phyloP scores from a whole-genome alignment of 176 grass and related monocot genomes.

The Musa itinerans region DNA sequence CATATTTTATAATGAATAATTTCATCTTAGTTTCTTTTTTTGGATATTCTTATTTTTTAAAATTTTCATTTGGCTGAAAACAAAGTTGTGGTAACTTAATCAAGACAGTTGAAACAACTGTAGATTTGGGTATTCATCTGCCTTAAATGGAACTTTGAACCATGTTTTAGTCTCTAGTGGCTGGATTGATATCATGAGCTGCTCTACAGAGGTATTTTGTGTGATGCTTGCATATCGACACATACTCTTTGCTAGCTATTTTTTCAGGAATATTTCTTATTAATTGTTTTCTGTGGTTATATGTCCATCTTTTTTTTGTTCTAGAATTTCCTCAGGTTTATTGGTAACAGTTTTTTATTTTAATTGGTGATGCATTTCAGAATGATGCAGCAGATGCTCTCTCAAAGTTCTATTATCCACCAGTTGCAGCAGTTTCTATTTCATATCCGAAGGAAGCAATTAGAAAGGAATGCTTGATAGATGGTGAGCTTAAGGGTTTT shows the following conservation, averaged over 20 bases:
- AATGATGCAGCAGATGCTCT: conserved; percentile 68
- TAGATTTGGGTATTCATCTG: neutral
- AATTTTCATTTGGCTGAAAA: neutral
- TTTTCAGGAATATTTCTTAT: neutral
- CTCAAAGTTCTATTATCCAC: conserved; percentile 86
- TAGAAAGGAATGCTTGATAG: conserved; percentile 72
- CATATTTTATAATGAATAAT: neutral
- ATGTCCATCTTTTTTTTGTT: neutral
- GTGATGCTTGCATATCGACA: neutral
- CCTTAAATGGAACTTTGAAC: neutral
- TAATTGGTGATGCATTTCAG: conserved; percentile 27
- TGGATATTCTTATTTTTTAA: neutral
- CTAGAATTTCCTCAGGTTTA: neutral
- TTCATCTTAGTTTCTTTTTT: neutral
- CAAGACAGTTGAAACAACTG: neutral
- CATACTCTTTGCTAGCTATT: neutral
- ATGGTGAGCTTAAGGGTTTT: conserved; percentile 80
- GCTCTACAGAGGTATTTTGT: neutral
- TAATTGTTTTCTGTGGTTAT: neutral
- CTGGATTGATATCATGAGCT: neutral
- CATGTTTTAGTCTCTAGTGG: neutral
- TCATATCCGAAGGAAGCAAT: conserved; percentile 85
- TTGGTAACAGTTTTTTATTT: neutral
- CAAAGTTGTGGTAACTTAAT: neutral
- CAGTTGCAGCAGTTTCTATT: conserved; percentile 88